Evolutionary conservation across 768 basidiomycete species (phyloP).

Genomic region (Mycena filopes): DNA sequence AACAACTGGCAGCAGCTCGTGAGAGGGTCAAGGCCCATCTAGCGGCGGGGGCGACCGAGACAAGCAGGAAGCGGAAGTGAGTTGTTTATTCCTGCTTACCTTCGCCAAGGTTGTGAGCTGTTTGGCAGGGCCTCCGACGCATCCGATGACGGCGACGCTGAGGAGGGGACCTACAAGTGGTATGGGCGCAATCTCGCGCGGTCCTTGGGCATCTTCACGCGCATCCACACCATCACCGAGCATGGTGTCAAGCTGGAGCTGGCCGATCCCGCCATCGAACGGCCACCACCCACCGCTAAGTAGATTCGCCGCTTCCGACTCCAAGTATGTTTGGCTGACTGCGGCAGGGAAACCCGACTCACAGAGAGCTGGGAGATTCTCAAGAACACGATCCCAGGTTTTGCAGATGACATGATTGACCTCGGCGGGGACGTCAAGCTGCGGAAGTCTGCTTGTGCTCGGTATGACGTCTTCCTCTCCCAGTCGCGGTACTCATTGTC

Average conservation of each 20-base stretch:
- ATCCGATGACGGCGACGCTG: background rate
- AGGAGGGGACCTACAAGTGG: background rate
- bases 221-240: background rate
- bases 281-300: background rate
- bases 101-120: background rate
- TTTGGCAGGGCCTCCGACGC: background rate
- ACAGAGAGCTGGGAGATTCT: constrained; percentile 1
- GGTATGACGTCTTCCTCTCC: background rate
- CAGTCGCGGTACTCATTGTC: background rate
- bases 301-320: background rate
- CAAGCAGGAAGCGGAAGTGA: background rate
- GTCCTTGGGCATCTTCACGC: background rate
- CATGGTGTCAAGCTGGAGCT: background rate
- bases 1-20: background rate
- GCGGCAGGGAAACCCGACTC: background rate
- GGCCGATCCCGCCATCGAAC: background rate
- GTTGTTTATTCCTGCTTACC: background rate
- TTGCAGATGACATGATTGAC: constrained; percentile 3
- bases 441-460: background rate
- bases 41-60: background rate
- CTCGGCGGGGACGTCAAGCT: background rate
- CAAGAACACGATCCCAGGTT: background rate
- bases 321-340: background rate
- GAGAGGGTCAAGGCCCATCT: background rate
- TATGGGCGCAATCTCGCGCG: constrained; percentile 2